Conservation (phyloP, 768 basidiomycete species). For the Tylopilus sp. region DNA sequence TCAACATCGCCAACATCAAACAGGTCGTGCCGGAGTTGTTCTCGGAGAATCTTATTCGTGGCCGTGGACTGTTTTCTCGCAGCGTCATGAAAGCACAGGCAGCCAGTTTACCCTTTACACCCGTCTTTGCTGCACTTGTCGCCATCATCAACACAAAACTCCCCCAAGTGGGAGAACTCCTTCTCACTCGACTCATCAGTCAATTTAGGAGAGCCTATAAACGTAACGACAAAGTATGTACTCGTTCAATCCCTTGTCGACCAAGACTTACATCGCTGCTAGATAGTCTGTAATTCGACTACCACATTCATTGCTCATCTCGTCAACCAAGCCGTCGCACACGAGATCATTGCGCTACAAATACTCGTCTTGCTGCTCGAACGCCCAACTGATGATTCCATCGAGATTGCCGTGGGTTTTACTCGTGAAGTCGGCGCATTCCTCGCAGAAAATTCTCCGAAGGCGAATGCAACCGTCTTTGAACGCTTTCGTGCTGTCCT, state of each 20-base stretch:
- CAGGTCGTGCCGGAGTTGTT: constrained; percentile 89
- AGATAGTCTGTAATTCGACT: constrained; percentile 93
- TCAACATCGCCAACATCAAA: constrained; percentile 96
- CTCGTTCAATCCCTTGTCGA: not conserved
- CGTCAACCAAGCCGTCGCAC: constrained; percentile 90
- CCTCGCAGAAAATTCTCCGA: constrained; percentile 88
- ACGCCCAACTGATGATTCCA: constrained; percentile 93
- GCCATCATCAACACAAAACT: constrained; percentile 96
- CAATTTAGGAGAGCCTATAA: constrained; percentile 96
- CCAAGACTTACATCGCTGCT: not conserved
- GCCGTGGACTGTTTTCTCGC: constrained; percentile 86
- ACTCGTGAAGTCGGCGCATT: constrained; percentile 97
- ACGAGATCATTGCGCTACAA: constrained; percentile 92
- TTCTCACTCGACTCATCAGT: constrained; percentile 84
- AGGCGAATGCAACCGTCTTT: constrained; percentile 91
- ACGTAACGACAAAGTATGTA: constrained; percentile 90
- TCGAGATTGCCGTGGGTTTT: constrained; percentile 97
- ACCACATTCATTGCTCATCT: constrained; percentile 90
- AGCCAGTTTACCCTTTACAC: constrained; percentile 94
- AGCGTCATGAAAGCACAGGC: constrained; percentile 99
- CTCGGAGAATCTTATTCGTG: constrained; percentile 89
- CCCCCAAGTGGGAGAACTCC: constrained; percentile 91
- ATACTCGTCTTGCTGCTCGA: constrained; percentile 95
- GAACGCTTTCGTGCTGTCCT: constrained; percentile 96
- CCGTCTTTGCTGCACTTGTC: constrained; percentile 92